Evolutionary conservation across 2,329 filamentous ascomycete genomes (phyloP), one percentile per base, ranked within the genome.

Genomic region (Cercospora sp.): DNA sequence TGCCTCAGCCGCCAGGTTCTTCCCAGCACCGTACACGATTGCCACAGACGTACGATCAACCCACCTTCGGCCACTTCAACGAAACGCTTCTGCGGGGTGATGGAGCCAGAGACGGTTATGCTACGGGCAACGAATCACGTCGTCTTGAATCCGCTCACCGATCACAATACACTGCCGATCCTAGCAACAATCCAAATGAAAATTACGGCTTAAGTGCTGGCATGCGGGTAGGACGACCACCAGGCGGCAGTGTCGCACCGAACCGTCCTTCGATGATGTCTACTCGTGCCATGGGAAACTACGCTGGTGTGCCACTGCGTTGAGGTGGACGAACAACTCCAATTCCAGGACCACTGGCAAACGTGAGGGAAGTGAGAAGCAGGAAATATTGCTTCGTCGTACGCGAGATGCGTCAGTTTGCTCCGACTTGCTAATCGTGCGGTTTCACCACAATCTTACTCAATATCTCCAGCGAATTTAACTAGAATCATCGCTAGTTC

Each of bases 61-160:
- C 67, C n/a, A 45, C 67, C 3, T 66, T 63, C 33, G 67, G 63
- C 42, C 10, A 18, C 9, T 68, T 66, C 60, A 68, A 68, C 39
- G 53, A 60, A n/a, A 68, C 63, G 12, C 16, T 68, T 9, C 60
- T 45, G 31, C 28, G 55, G 12, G 55, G 55, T 10, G 48, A 59
- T 5, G 67, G 63, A 28, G 63, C 31, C 7, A 18, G 42, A 7
- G 31, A 31, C 7, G 42, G 16, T 6, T 16, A 51, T 60, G 26
- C 55, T 16, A 23, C 45, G 31, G 60, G 58, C 31, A 53, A 55
- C 59, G 31, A 48, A 13, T 18, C 58, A 20, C 39, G 28, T 13
- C 58, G 63, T 3, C 9, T 39, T 39, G 66, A 28, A 26, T 63
- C 60, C 16, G n/a, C 39, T n/a, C 45, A 58, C 9, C 63, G 63